Evolutionary conservation across 129 eudicot species (phyloP).

Genomic region (Escallonia herrerae): DNA sequence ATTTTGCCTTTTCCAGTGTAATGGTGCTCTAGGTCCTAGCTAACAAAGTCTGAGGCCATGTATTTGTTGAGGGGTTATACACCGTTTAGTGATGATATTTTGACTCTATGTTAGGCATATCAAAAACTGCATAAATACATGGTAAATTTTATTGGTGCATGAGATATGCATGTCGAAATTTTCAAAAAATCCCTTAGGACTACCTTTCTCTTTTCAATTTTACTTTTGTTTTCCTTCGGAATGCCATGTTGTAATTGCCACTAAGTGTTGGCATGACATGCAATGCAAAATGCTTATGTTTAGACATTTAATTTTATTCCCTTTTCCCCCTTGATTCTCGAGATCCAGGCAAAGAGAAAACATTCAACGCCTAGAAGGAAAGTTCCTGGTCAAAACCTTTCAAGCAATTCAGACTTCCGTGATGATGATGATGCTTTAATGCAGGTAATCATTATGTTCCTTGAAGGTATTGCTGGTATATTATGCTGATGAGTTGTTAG

Average conservation of each 20-base stretch:
- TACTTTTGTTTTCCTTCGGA: background rate
- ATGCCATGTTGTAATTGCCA: background rate
- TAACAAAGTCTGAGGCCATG: no score
- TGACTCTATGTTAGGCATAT: background rate
- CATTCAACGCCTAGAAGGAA: slow-evolving; percentile 45
- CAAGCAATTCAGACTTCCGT: slow-evolving; percentile 26
- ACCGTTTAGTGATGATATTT: background rate
- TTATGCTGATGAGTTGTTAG: slow-evolving; percentile 3
- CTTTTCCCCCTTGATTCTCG: slow-evolving; percentile 4
- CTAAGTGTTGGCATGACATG: background rate
- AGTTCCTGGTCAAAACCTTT: slow-evolving; percentile 19
- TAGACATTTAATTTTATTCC: background rate
- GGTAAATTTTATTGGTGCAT: background rate
- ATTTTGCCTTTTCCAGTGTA: no score
- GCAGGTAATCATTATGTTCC: slow-evolving; percentile 35
- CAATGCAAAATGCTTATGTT: background rate
- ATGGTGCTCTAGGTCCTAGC: no score
- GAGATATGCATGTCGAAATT: background rate
- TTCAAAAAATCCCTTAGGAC: background rate
- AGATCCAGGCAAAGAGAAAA: slow-evolving; percentile 40
- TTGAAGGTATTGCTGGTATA: background rate
- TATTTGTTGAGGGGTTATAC: no score
- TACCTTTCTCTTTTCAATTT: background rate
- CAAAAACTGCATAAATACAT: background rate
- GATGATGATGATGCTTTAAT: slow-evolving; percentile 69